These are phyloP conservation scores for Coemansia sp. DNA, from an alignment of 192 early-diverging fungal species.

Conservation along the genomic window DNA sequence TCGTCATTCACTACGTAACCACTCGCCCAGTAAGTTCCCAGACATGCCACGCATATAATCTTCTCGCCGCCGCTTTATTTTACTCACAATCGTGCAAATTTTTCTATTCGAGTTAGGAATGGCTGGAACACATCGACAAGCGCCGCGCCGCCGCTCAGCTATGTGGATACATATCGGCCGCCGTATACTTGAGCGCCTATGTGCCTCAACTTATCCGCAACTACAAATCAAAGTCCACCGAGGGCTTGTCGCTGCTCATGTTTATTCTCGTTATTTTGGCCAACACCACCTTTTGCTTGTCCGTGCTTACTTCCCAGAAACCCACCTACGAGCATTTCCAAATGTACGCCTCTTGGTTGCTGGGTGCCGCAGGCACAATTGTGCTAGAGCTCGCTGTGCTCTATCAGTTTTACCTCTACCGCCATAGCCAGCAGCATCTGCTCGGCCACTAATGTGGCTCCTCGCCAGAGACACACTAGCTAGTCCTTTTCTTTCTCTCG, in stretches of 20 bases:
- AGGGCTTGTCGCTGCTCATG: slow-evolving; percentile 74
- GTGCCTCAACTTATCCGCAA: slow-evolving; percentile 78
- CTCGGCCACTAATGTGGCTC: too few relatives aligned
- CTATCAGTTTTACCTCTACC: slow-evolving; percentile 62
- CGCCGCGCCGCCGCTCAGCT: slow-evolving; percentile 53
- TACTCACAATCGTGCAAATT: background rate
- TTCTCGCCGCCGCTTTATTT: background rate
- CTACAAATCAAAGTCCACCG: slow-evolving; percentile 58
- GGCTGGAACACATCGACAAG: slow-evolving; percentile 13
- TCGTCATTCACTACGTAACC: slow-evolving; percentile 3
- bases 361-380: slow-evolving; percentile 66
- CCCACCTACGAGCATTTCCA: slow-evolving; percentile 57
- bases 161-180: slow-evolving; percentile 68
- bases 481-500: too few relatives aligned
- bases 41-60: background rate
- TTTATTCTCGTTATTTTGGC: slow-evolving; percentile 72
- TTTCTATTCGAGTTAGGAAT: background rate
- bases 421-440: background rate
- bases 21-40: background rate
- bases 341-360: slow-evolving; percentile 66
- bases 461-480: too few relatives aligned
- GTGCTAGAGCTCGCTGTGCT: slow-evolving; percentile 71
- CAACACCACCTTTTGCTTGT: slow-evolving; percentile 58
- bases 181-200: slow-evolving; percentile 65
- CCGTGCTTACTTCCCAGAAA: slow-evolving; percentile 64